phyloP scores from a whole-genome alignment of 179 eudicot genomes.

The Actinidia arguta region DNA sequence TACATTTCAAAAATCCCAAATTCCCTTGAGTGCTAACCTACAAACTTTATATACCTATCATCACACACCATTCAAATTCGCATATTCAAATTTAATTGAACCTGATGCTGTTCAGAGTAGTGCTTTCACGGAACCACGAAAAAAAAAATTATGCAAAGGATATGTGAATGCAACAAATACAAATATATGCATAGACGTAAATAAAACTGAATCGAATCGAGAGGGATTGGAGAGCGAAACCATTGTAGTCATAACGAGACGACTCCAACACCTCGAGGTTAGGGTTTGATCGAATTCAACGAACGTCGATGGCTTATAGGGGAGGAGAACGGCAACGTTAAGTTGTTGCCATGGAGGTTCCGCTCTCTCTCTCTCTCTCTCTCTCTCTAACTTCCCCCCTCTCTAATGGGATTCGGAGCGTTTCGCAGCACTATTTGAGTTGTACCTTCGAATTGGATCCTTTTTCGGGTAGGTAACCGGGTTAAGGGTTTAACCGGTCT shows the following conservation, averaged over 20 bases:
- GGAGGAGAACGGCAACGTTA: not conserved
- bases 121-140: not conserved
- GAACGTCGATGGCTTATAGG: not conserved
- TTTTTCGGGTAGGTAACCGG: not conserved
- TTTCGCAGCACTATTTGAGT: not conserved
- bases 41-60: not conserved
- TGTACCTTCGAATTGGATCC: not conserved
- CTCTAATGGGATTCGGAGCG: not conserved
- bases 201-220: not conserved
- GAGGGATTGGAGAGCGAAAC: slow-evolving; percentile 8
- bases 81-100: not conserved
- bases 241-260: not conserved
- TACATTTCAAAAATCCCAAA: not conserved
- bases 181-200: not conserved
- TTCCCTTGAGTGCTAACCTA: not conserved
- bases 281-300: not conserved
- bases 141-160: not conserved
- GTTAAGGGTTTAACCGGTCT: slow-evolving; percentile 3
- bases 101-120: not conserved
- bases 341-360: slow-evolving; percentile 5
- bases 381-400: no score
- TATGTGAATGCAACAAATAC: slow-evolving; percentile 10
- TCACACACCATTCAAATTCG: not conserved
- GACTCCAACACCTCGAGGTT: not conserved
- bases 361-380: not conserved